Evolutionary conservation across 805 yeast genomes (phyloP).

Genomic region (Lipomyces orientalis): DNA sequence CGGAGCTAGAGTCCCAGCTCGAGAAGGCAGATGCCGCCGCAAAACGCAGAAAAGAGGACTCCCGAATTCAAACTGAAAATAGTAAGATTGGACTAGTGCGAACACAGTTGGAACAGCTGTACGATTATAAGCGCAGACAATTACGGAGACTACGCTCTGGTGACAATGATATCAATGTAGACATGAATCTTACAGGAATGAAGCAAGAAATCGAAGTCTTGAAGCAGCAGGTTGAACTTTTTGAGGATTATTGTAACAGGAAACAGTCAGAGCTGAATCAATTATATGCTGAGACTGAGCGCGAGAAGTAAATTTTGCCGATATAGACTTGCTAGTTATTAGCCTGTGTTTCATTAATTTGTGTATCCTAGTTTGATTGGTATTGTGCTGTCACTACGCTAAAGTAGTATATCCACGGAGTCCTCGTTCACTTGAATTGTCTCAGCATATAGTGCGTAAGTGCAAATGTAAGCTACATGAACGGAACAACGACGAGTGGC

Average conservation of each 20-base stretch:
- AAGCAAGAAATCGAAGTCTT: constrained; percentile 68
- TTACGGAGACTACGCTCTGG: constrained; percentile 50
- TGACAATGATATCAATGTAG: constrained; percentile 34
- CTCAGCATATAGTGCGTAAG: background rate
- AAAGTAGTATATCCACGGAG: background rate
- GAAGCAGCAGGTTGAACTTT: constrained; percentile 73
- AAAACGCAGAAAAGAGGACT: constrained; percentile 47
- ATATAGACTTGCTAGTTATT: background rate
- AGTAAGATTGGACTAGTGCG: constrained; percentile 50
- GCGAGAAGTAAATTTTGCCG: constrained; percentile 19
- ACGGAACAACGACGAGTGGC: background rate
- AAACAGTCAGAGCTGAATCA: constrained; percentile 66
- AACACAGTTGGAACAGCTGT: constrained; percentile 79
- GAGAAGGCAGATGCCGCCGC: constrained; percentile 60
- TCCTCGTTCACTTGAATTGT: background rate
- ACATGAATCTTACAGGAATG: constrained; percentile 41
- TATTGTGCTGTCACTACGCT: background rate
- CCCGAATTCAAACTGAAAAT: constrained; percentile 15
- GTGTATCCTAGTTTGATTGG: background rate
- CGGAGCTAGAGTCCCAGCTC: constrained; percentile 72
- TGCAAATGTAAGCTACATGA: background rate
- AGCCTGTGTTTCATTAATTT: background rate
- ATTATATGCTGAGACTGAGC: constrained; percentile 46
- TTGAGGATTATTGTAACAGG: constrained; percentile 68
- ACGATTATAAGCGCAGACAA: constrained; percentile 74